A percentile compares a stretch with the other conserved stretches of the same genome.
Evolutionary conservation across 1,284 basidiomycete genomes (phyloP).

Genomic region (Boletus smithii): DNA sequence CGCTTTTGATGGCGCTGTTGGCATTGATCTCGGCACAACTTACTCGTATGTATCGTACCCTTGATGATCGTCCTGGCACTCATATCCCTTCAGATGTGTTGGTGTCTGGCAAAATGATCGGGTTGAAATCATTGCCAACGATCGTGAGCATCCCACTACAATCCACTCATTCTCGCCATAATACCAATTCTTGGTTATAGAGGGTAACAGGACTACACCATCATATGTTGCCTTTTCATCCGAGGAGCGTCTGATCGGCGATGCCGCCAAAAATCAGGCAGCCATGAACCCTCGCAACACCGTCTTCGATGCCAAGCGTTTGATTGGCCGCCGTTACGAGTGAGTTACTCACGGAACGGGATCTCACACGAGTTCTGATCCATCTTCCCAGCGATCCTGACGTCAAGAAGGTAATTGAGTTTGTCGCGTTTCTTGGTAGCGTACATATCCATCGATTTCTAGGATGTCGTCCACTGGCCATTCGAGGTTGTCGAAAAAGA

Average conservation of each 20-base stretch:
- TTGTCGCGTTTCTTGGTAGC: neutral
- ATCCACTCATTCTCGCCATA: constrained; percentile 1
- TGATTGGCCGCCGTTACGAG: constrained; percentile 96
- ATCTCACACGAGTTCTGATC: constrained; percentile 11
- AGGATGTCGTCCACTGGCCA: constrained; percentile 91
- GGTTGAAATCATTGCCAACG: constrained; percentile 98
- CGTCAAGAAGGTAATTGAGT: constrained; percentile 68
- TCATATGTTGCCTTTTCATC: constrained; percentile 99
- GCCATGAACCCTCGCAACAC: constrained; percentile 97
- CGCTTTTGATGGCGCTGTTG: constrained; percentile 89
- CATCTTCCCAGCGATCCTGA: constrained; percentile 64
- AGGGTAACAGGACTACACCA: constrained; percentile 98
- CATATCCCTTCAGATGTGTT: constrained; percentile 64
- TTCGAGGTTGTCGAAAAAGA: constrained; percentile 93
- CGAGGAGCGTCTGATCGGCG: constrained; percentile 97
- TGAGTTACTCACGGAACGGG: constrained; percentile 37
- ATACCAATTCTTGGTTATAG: constrained; percentile 39
- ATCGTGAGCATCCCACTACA: constrained; percentile 55
- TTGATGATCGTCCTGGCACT: constrained; percentile 8
- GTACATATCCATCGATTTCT: constrained; percentile 13
- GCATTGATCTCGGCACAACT: constrained; percentile 90
- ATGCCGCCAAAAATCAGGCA: constrained; percentile 97
- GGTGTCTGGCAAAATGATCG: constrained; percentile 99
- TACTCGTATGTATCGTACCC: constrained; percentile 65
- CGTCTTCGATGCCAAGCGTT: constrained; percentile 95